Base-by-base conservation (phyloP, 345 rosid genomes). In the Hevea brasiliensis region DNA sequence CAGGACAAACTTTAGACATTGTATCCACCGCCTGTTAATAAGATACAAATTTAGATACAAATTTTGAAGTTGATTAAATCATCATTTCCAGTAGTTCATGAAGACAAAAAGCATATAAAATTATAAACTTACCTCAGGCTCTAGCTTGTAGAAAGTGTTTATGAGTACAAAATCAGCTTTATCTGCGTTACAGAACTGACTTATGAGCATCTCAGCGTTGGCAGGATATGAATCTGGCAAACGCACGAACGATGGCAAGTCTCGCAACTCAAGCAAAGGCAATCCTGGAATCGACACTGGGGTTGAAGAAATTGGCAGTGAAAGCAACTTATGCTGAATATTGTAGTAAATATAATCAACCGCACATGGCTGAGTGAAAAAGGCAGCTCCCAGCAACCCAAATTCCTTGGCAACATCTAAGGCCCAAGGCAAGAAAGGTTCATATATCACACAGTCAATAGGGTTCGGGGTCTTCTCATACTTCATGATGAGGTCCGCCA, bases 301-400 rank as follows among this genome's bases (percentile, higher is more conserved):
- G 23, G 58, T 8, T 0, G 77, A 76, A 26, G 79, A 14, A 23
- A 83, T 42, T 2, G 92, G 89, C 62, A 80, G 75, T n/a, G 57
- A 78, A 76, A 92, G 32, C 65, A 76, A 29, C 21, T 89, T 89
- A 3, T 32, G 60, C 27, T 80, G 76, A 67, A 74, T 51, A 13
- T 69, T 67, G 15, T 87, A 87, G 58, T 81, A 87, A 2, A 92
- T 32, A 54, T 80, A 89, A 79, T 89, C 70, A 7, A 89, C 92
- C 0, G 83, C 85, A 60, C 93, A 89, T 7, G 80, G 48, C 51
- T 89, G 93, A 1, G 97, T 89, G 54, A 92, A 92, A 77, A 92
- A 88, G 3, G 85, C 81, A 2, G 90, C 93, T 0, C 77, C 89
- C 5, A 54, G 15, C 7, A 89, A 37, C 18, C 86, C 90, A 1